phyloP scores from a whole-genome alignment of 352 stramenopile species.

The Globisporangium megalacanthum region DNA sequence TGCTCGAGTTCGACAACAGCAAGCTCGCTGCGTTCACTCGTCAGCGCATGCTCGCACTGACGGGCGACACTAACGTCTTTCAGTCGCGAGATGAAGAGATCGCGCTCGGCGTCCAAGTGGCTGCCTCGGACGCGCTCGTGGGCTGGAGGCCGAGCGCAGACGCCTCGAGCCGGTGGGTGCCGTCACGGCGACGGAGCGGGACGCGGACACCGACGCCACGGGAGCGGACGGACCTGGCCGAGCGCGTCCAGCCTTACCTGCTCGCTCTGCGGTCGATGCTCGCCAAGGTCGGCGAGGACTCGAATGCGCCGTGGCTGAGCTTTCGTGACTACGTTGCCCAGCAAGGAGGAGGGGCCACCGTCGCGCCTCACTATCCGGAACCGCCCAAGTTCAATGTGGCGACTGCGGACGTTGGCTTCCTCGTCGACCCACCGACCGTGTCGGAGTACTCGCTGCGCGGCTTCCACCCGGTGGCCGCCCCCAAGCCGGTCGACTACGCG shows the following conservation, averaged over 20 bases:
- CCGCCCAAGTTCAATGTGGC: slow-evolving; percentile 44
- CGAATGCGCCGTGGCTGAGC: slow-evolving; percentile 26
- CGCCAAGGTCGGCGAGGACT: slow-evolving; percentile 7
- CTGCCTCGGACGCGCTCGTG: slow-evolving; percentile 42
- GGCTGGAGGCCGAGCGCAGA: slow-evolving; percentile 32
- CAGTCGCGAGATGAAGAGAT: slow-evolving; percentile 34
- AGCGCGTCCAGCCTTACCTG: slow-evolving; percentile 36
- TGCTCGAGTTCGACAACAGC: slow-evolving; percentile 38
- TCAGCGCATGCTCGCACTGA: slow-evolving; percentile 14
- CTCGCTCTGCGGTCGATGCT: slow-evolving; percentile 23
- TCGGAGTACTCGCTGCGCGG: slow-evolving; percentile 73
- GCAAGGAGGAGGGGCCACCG: slow-evolving; percentile 1
- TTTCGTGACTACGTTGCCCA: slow-evolving; percentile 28
- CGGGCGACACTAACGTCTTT: slow-evolving; percentile 4
- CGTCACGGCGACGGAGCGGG: slow-evolving; percentile 13
- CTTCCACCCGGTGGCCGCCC: slow-evolving; percentile 53
- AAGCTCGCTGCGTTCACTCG: slow-evolving; percentile 21
- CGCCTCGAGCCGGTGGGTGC: slow-evolving; percentile 21
- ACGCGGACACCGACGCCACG: slow-evolving; percentile 17
- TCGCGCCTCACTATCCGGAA: background rate
- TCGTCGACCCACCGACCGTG: slow-evolving; percentile 47
- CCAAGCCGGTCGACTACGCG: slow-evolving; percentile 69
- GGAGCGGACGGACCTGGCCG: slow-evolving; percentile 30
- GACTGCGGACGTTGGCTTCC: slow-evolving; percentile 43
- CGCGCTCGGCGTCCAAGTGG: slow-evolving; percentile 37